phyloP scores from a whole-genome alignment of 805 yeast genomes.

The Wickerhamiella hasegawae region DNA sequence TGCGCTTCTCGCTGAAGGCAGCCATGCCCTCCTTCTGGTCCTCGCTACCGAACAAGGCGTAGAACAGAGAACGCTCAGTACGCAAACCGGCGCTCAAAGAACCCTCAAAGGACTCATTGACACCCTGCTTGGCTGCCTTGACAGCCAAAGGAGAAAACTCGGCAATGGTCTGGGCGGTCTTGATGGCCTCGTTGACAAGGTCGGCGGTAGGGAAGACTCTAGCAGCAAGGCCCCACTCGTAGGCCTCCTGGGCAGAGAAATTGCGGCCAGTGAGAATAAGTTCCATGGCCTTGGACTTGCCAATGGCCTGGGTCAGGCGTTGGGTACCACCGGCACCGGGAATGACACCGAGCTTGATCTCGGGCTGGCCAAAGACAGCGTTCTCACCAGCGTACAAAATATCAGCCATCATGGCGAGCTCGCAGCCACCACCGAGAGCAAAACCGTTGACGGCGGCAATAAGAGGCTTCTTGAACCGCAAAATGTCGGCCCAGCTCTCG shows the following conservation, averaged over 20 bases:
- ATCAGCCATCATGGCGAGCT: conserved; percentile 37
- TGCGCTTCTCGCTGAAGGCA: not conserved
- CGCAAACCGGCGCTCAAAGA: conserved; percentile 26
- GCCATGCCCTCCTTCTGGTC: conserved; percentile 36
- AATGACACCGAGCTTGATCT: conserved; percentile 34
- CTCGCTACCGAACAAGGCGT: conserved; percentile 28
- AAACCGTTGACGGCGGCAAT: conserved; percentile 40
- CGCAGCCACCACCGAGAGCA: conserved; percentile 44
- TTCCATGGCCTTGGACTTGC: conserved; percentile 36
- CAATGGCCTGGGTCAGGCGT: conserved; percentile 31
- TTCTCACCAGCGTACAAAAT: conserved; percentile 33
- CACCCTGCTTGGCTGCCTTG: conserved; percentile 31
- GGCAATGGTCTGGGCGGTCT: conserved; percentile 30
- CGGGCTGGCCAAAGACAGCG: conserved; percentile 40
- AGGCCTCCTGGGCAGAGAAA: conserved; percentile 30
- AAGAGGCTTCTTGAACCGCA: conserved; percentile 29
- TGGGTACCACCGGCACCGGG: conserved; percentile 43
- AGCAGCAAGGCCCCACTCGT: conserved; percentile 33
- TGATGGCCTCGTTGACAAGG: conserved; percentile 28
- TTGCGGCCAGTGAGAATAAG: conserved; percentile 31
- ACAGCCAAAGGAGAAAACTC: conserved; percentile 28
- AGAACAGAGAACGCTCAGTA: conserved; percentile 31
- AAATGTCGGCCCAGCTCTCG: conserved; percentile 27
- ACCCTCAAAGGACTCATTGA: conserved; percentile 26
- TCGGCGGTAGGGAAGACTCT: conserved; percentile 25